Evolutionary conservation across 192 early-diverging fungal genomes (phyloP).

Genomic region (Backusella psychrophila): DNA sequence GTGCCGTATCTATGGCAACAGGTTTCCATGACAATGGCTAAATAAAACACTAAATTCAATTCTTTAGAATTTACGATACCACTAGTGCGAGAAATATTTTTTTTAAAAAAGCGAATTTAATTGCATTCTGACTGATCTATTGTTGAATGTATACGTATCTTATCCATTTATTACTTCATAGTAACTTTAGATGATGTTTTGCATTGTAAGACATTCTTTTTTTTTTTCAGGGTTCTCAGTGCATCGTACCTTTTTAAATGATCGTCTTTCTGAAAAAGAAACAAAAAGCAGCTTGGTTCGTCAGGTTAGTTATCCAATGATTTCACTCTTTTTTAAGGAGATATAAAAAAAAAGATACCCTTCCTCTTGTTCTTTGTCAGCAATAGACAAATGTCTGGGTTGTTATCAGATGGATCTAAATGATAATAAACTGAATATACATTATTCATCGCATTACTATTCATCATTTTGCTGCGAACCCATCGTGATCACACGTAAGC

Average conservation of each 20-base stretch:
- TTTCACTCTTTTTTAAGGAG: neutral
- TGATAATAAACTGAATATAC: neutral
- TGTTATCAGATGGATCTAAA: neutral
- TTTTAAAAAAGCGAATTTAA: too few species aligned
- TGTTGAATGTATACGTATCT: too few species aligned
- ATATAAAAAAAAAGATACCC: neutral
- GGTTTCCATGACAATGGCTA: neutral
- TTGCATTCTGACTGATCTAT: too few species aligned
- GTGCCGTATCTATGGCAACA: neutral
- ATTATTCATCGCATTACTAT: neutral
- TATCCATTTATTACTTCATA: too few species aligned
- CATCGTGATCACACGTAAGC: neutral
- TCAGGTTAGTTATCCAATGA: neutral
- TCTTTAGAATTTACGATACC: too few species aligned
- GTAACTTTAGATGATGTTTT: too few species aligned
- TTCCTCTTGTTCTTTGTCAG: neutral
- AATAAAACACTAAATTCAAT: too few species aligned
- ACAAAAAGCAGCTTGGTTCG: neutral
- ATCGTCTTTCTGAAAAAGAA: too few species aligned
- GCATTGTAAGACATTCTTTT: too few species aligned
- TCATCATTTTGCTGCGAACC: neutral
- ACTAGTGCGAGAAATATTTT: too few species aligned
- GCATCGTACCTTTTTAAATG: too few species aligned
- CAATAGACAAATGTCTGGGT: neutral
- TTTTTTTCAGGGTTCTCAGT: too few species aligned